Evolutionary conservation across 1,284 basidiomycete species (phyloP).

Genomic region (Fomitopsis schrenkii): DNA sequence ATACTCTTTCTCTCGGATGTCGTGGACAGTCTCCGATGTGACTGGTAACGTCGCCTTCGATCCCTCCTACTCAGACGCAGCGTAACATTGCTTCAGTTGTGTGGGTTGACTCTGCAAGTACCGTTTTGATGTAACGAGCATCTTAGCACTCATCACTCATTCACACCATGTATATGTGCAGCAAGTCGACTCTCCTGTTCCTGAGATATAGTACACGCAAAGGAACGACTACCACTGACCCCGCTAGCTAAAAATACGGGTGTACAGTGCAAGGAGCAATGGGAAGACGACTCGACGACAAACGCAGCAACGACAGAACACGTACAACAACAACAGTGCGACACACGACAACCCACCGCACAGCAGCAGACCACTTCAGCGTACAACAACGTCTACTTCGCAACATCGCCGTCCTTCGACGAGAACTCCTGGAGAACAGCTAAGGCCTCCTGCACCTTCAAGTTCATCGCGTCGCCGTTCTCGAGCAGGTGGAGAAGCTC

Average conservation of each 20-base stretch:
- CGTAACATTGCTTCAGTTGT: background rate
- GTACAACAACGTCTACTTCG: slow-evolving; percentile 18
- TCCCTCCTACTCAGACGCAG: background rate
- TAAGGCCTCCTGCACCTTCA: slow-evolving; percentile 89
- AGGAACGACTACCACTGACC: slow-evolving; percentile 55
- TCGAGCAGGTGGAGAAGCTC: slow-evolving; percentile 88
- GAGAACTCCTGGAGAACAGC: slow-evolving; percentile 76
- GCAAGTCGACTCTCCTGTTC: slow-evolving; percentile 46
- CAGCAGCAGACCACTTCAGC: slow-evolving; percentile 15
- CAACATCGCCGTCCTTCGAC: slow-evolving; percentile 40
- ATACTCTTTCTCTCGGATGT: background rate
- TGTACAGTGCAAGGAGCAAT: slow-evolving; percentile 24
- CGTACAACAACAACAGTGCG: slow-evolving; percentile 8
- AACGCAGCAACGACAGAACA: slow-evolving; percentile 16
- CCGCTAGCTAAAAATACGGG: slow-evolving; percentile 24
- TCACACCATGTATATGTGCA: slow-evolving; percentile 19
- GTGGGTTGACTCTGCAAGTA: no score
- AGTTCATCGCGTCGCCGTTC: slow-evolving; percentile 71
- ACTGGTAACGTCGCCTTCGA: no score
- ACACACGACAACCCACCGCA: slow-evolving; percentile 6
- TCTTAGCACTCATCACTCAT: no score
- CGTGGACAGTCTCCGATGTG: no score
- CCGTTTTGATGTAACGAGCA: background rate
- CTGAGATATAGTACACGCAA: slow-evolving; percentile 52
- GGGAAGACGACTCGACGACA: slow-evolving; percentile 20